These are phyloP conservation scores for Sporobolomyces pararoseus DNA, from an alignment of 768 basidiomycete genomes.

Conservation along the genomic window DNA sequence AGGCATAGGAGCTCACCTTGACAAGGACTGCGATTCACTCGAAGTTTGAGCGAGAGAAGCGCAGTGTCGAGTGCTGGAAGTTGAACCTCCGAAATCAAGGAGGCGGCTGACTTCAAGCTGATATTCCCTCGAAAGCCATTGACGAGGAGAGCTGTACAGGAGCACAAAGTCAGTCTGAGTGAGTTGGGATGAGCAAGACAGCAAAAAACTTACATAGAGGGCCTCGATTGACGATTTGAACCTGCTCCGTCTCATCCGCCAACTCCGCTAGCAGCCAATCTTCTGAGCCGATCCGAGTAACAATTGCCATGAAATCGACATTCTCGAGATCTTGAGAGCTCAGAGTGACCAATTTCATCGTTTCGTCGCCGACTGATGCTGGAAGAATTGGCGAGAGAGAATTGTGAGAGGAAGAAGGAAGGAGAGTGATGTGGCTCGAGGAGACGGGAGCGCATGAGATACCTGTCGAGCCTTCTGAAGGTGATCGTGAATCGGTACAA, in stretches of 20 bases:
- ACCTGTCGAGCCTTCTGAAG: not conserved
- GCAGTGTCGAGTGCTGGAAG: slow-evolving; percentile 31
- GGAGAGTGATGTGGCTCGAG: slow-evolving; percentile 5
- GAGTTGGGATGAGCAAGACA: too few species aligned
- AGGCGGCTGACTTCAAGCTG: not conserved
- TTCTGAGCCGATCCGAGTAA: not conserved
- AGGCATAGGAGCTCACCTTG: not conserved
- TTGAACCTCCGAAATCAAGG: slow-evolving; percentile 18
- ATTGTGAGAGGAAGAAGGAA: slow-evolving; percentile 18
- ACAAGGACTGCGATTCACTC: slow-evolving; percentile 9
- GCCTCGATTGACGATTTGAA: slow-evolving; percentile 17
- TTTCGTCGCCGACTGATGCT: not conserved
- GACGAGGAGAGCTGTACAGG: not conserved
- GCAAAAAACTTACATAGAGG: slow-evolving; percentile 18
- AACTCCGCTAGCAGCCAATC: slow-evolving; percentile 34
- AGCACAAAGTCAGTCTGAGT: not conserved
- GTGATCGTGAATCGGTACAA: slow-evolving; percentile 1
- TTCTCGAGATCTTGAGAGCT: not conserved
- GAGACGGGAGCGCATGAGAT: slow-evolving; percentile 15
- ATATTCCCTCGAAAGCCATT: not conserved
- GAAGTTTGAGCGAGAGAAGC: slow-evolving; percentile 23
- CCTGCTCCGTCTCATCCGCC: slow-evolving; percentile 2
- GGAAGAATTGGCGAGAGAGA: slow-evolving; percentile 29
- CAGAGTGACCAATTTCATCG: slow-evolving; percentile 14
- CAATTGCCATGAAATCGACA: not conserved